Percentiles rank a stretch among this genome's conserved stretches.
These are phyloP conservation scores for Cystobasidium ongulense DNA, from an alignment of 768 basidiomycete species.

Conservation along the genomic window DNA sequence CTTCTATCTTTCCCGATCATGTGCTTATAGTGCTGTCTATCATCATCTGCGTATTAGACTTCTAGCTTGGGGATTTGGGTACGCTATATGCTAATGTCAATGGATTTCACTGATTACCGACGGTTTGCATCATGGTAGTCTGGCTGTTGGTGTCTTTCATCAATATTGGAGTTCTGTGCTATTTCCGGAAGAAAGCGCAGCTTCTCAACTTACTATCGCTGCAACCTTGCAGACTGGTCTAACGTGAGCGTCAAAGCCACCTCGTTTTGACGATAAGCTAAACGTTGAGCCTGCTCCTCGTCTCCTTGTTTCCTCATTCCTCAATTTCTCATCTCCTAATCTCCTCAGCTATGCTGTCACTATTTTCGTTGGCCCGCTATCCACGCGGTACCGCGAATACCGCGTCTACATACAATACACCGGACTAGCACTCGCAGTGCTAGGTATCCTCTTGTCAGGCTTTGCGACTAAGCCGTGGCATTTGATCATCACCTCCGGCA, in stretches of 20 bases:
- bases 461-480: background rate
- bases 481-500: background rate
- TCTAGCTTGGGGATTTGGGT: background rate
- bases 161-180: background rate
- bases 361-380: background rate
- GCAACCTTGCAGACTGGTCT: background rate
- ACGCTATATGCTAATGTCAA: no score
- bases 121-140: background rate
- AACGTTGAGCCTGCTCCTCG: background rate
- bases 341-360: background rate
- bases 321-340: background rate
- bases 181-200: background rate
- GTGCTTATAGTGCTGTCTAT: no score
- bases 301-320: background rate
- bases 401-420: background rate
- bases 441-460: background rate
- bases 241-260: background rate
- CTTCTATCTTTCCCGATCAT: background rate
- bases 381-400: background rate
- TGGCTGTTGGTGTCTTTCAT: constrained; percentile 10
- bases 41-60: background rate
- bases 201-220: background rate
- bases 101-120: no score
- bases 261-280: background rate
- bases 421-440: background rate